These are phyloP conservation scores for Phtheirospermum japonicum DNA, from an alignment of 257 asterid species.

Conservation along the genomic window DNA sequence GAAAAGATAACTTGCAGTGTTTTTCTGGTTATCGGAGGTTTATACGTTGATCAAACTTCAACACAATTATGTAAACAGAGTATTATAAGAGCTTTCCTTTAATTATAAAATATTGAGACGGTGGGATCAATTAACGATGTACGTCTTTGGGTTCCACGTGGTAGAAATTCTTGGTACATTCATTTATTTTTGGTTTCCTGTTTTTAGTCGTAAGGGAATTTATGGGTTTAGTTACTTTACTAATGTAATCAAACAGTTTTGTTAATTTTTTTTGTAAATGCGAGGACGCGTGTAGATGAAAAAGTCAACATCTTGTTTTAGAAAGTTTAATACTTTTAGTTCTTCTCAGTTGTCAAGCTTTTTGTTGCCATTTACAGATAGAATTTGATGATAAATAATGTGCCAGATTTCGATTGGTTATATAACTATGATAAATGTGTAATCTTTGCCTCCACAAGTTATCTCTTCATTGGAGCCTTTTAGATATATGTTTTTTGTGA, in stretches of 20 bases:
- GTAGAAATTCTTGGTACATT: background rate
- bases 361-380: slow-evolving; percentile 11
- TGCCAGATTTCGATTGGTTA: background rate
- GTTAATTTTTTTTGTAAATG: too few relatives aligned
- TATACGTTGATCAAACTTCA: background rate
- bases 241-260: slow-evolving; percentile 11
- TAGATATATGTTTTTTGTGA: background rate
- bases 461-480: background rate
- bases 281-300: background rate
- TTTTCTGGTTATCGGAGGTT: background rate
- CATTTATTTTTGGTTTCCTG: slow-evolving; percentile 5
- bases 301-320: background rate
- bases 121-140: slow-evolving; percentile 2
- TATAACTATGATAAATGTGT: slow-evolving; percentile 6
- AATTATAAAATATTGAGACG: background rate
- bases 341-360: slow-evolving; percentile 3
- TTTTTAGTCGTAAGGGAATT: background rate
- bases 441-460: background rate
- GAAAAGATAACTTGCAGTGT: background rate
- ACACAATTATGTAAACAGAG: background rate
- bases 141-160: slow-evolving; percentile 16
- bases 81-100: background rate
- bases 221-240: slow-evolving; percentile 17
- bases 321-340: too few relatives aligned
- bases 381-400: slow-evolving; percentile 9